A percentile compares a stretch with the other conserved stretches of the same genome.
Evolutionary conservation across 1,139 yeast species (phyloP).

Genomic region (Yamadazyma atlantica): DNA sequence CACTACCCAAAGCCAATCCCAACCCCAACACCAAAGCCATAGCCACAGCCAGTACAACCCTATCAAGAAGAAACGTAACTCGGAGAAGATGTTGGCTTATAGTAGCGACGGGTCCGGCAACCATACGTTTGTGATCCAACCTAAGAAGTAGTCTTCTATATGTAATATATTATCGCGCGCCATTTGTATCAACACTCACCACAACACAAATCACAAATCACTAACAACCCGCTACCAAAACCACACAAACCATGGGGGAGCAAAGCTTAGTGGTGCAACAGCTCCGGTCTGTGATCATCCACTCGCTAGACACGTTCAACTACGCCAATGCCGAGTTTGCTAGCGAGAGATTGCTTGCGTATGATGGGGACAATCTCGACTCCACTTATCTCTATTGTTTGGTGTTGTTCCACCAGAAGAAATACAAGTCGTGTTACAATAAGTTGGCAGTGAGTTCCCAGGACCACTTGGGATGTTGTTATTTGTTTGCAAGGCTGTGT

Average conservation of each 20-base stretch:
- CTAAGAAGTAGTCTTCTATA: constrained; percentile 22
- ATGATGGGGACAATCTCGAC: constrained; percentile 48
- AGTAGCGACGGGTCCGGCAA: constrained; percentile 44
- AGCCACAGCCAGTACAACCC: background rate
- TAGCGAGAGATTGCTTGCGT: constrained; percentile 69
- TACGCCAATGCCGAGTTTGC: constrained; percentile 77
- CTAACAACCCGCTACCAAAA: too few species aligned
- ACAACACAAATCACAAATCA: too few species aligned
- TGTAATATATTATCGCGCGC: background rate
- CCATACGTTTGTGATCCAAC: constrained; percentile 40
- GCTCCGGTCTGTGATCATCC: constrained; percentile 58
- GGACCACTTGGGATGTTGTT: constrained; percentile 69
- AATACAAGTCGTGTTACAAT: constrained; percentile 62
- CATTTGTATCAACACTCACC: too few species aligned
- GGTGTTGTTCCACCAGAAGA: constrained; percentile 53
- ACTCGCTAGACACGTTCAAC: constrained; percentile 71
- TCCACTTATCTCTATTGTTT: constrained; percentile 64
- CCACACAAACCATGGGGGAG: background rate
- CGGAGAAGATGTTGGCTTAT: constrained; percentile 42
- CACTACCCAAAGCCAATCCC: too few species aligned
- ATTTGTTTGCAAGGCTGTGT: constrained; percentile 66
- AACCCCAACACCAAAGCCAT: constrained; percentile 1
- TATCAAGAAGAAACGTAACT: constrained; percentile 22
- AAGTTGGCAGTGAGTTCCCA: constrained; percentile 31
- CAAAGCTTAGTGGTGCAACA: constrained; percentile 26